Percentiles rank a stretch among this genome's conserved stretches.
Conservation (phyloP, 2,329 filamentous ascomycete genomes). For the Macrophomina tecta region DNA sequence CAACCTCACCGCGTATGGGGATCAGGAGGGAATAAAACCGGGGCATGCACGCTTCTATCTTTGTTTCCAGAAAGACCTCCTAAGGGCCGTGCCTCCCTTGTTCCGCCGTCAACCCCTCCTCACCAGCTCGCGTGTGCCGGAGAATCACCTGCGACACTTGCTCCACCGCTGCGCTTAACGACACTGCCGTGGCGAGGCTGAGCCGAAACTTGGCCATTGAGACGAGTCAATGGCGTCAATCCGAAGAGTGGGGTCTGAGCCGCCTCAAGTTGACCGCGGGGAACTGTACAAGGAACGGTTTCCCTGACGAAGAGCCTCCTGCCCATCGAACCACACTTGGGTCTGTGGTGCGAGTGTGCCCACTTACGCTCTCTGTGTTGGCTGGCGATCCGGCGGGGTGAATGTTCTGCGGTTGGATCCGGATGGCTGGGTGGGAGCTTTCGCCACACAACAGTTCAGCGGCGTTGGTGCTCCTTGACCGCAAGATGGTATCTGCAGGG, state of each 20-base stretch:
- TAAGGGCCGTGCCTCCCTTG: constrained; percentile 11
- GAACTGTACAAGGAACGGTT: constrained; percentile 3
- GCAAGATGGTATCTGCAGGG: background rate
- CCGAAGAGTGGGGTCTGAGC: constrained; percentile 6
- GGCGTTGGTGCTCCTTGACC: background rate
- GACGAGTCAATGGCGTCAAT: background rate
- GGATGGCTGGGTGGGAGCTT: background rate
- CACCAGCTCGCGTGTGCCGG: background rate
- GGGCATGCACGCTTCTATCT: constrained; percentile 1
- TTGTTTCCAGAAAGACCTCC: constrained; percentile 13
- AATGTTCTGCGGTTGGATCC: background rate
- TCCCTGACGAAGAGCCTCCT: constrained; percentile 7
- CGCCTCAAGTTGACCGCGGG: constrained; percentile 13
- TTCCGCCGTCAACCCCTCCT: background rate
- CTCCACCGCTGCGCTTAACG: constrained; percentile 15
- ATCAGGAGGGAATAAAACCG: constrained; percentile 20
- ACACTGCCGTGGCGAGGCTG: constrained; percentile 9
- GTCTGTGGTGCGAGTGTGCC: constrained; percentile 21
- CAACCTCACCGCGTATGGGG: constrained; percentile 20
- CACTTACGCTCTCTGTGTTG: constrained; percentile 18
- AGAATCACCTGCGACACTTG: constrained; percentile 15
- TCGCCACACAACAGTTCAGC: constrained; percentile 11
- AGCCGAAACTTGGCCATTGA: constrained; percentile 5
- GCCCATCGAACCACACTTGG: constrained; percentile 9
- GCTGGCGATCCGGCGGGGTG: constrained; percentile 17